Evolutionary conservation across 768 basidiomycete species (phyloP), one percentile per base, ranked within the genome.

Genomic region (Termitomyces sp.): DNA sequence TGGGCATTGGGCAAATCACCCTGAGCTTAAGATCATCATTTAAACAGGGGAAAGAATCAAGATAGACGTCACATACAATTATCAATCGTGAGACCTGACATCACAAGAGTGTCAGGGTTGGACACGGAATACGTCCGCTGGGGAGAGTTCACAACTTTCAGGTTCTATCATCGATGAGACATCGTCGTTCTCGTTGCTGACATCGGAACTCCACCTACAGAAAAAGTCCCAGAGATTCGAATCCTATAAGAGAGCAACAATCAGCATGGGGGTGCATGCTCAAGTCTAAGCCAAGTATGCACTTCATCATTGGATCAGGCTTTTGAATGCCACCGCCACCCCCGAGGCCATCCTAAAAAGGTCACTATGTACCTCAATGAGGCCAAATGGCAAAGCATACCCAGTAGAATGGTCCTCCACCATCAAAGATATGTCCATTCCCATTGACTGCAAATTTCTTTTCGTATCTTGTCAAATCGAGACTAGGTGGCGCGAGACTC

Each of bases 1-100:
- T 77, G 70, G 0, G 77, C 67, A 62, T 85, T 86, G 0, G 83
- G 73, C 10, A 63, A 60, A 58, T 80, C 76, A 21, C 84, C 84
- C 47, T 72, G 71, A 35, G 81, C 85, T 85, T 57, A 52, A n/a
- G 28, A 26, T 12, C 10, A 23, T 50, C 15, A 14, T 35, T 33
- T 8, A 46, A 28, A 38, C 19, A 23, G 31, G 10, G 23, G 7
- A 12, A 17, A 35, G 17, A 26, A 26, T 23, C 9, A 23, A 4
- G 10, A 10, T 10, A 40, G 10, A 21, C 30, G 11, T 40, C 5
- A 63, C 78, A 60, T 48, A 86, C 85, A 82, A 58, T 87, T 73
- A 58, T 87, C 83, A 54, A 87, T 75, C 17, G 64, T 75, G 26
- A 81, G 65, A 40, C 70, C 66, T 1, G 75, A 73, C 64, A 88